phyloP scores from a whole-genome alignment of 768 basidiomycete species.

The Boletellus emodensis region DNA sequence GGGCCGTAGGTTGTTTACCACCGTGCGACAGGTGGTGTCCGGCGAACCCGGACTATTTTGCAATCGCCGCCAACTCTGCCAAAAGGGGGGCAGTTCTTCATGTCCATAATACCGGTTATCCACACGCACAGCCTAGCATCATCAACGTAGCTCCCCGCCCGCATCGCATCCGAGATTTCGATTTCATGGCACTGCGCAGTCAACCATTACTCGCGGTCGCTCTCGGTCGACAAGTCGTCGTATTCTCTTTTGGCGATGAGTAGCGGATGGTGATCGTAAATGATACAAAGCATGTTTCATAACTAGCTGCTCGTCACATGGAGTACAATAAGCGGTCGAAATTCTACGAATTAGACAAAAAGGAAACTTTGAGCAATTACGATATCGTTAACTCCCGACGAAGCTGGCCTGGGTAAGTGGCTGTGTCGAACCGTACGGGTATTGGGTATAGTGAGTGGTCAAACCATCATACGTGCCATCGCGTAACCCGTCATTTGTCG shows the following conservation, averaged over 20 bases:
- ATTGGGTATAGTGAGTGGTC: constrained; percentile 30
- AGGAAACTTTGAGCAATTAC: neutral
- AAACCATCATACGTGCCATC: constrained; percentile 32
- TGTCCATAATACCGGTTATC: constrained; percentile 62
- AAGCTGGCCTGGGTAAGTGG: constrained; percentile 23
- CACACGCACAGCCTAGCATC: constrained; percentile 58
- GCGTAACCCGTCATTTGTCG: constrained; percentile 24
- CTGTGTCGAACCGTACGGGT: constrained; percentile 29
- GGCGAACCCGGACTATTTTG: constrained; percentile 73
- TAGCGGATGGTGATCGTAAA: constrained; percentile 21
- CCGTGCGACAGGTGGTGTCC: constrained; percentile 65
- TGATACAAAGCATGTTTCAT: constrained; percentile 20
- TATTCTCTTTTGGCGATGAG: constrained; percentile 66
- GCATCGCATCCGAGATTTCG: constrained; percentile 67
- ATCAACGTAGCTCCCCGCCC: constrained; percentile 60
- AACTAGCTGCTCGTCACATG: constrained; percentile 14
- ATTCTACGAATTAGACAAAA: constrained; percentile 3
- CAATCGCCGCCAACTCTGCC: constrained; percentile 60
- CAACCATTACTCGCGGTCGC: constrained; percentile 68
- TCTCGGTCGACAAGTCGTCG: constrained; percentile 51
- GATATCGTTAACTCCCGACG: constrained; percentile 15
- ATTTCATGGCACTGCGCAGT: constrained; percentile 60
- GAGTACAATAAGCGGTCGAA: constrained; percentile 1
- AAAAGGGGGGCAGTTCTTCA: constrained; percentile 63
- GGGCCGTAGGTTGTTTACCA: neutral